Evolutionary conservation across 495 filamentous ascomycete species (phyloP).

Genomic region (Xylaria nigripes): DNA sequence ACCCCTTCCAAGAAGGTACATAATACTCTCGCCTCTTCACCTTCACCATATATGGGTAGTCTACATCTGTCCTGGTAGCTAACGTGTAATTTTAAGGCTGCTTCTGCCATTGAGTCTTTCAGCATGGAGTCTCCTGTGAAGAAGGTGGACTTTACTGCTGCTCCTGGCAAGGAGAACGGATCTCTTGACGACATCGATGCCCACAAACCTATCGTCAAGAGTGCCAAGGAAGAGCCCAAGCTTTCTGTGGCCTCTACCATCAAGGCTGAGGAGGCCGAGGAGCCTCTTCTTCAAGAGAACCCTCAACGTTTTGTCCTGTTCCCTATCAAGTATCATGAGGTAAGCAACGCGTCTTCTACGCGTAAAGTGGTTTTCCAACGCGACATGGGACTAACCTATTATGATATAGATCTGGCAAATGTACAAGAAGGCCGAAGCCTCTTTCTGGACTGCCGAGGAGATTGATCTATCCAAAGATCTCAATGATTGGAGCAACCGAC

Average conservation of each 20-base stretch:
- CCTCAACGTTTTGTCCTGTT: slow-evolving; percentile 94
- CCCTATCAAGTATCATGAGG: slow-evolving; percentile 99
- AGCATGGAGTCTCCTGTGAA: slow-evolving; percentile 92
- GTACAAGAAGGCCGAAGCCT: slow-evolving; percentile 99
- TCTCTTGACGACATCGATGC: slow-evolving; percentile 45
- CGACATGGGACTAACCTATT: slow-evolving; percentile 30
- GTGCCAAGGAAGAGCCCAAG: slow-evolving; percentile 41
- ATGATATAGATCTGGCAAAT: slow-evolving; percentile 88
- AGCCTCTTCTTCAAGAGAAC: slow-evolving; percentile 94
- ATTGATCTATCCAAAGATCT: slow-evolving; percentile 98
- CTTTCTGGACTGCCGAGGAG: slow-evolving; percentile 99
- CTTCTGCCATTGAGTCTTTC: slow-evolving; percentile 73
- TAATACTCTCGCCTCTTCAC: slow-evolving; percentile 3
- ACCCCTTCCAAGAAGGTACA: slow-evolving; percentile 85
- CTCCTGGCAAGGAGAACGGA: slow-evolving; percentile 72
- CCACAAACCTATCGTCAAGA: slow-evolving; percentile 38
- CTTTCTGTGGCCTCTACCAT: slow-evolving; percentile 49
- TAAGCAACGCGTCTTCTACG: slow-evolving; percentile 48
- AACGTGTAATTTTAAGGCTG: slow-evolving; percentile 52
- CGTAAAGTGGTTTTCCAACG: slow-evolving; percentile 36
- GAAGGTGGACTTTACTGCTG: slow-evolving; percentile 67
- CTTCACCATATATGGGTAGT: neutral
- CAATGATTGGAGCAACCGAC: slow-evolving; percentile 95
- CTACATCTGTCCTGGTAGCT: slow-evolving; percentile 17
- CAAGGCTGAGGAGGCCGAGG: slow-evolving; percentile 65